These are phyloP conservation scores for Ilyonectria destructans DNA, from an alignment of 2,329 filamentous ascomycete species.

Conservation along the genomic window DNA sequence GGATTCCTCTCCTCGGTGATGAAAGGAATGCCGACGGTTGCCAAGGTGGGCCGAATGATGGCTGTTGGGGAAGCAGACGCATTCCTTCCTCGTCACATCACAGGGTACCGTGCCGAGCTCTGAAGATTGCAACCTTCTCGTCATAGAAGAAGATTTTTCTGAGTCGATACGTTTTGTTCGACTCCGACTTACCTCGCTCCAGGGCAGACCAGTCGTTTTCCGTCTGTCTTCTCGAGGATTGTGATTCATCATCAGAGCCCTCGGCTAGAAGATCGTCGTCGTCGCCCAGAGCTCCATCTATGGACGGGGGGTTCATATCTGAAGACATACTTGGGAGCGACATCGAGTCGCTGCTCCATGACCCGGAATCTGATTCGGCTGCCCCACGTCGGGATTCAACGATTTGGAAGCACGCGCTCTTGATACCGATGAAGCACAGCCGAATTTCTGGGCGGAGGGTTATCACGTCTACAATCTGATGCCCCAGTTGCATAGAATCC, in stretches of 20 bases:
- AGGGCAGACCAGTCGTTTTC: slow-evolving; percentile 15
- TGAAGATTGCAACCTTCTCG: slow-evolving; percentile 35
- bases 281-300: slow-evolving; percentile 21
- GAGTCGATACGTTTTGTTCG: slow-evolving; percentile 28
- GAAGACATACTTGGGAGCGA: slow-evolving; percentile 23
- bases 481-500: slow-evolving; percentile 18
- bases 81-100: slow-evolving; percentile 16
- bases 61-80: background rate
- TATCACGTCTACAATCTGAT: slow-evolving; percentile 37
- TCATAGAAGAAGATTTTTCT: slow-evolving; percentile 31
- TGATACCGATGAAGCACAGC: slow-evolving; percentile 31
- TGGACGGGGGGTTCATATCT: slow-evolving; percentile 17
- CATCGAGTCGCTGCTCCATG: slow-evolving; percentile 27
- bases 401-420: slow-evolving; percentile 27
- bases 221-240: slow-evolving; percentile 25
- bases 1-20: slow-evolving; percentile 21
- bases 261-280: slow-evolving; percentile 27
- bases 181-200: slow-evolving; percentile 1
- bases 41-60: background rate
- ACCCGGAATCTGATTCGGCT: slow-evolving; percentile 23
- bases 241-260: slow-evolving; percentile 33
- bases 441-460: slow-evolving; percentile 32
- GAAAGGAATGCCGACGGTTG: background rate
- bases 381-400: slow-evolving; percentile 27
- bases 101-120: slow-evolving; percentile 30